These are phyloP conservation scores for Diaporthe citri DNA, from an alignment of 2,329 filamentous ascomycete genomes.

Conservation along the genomic window DNA sequence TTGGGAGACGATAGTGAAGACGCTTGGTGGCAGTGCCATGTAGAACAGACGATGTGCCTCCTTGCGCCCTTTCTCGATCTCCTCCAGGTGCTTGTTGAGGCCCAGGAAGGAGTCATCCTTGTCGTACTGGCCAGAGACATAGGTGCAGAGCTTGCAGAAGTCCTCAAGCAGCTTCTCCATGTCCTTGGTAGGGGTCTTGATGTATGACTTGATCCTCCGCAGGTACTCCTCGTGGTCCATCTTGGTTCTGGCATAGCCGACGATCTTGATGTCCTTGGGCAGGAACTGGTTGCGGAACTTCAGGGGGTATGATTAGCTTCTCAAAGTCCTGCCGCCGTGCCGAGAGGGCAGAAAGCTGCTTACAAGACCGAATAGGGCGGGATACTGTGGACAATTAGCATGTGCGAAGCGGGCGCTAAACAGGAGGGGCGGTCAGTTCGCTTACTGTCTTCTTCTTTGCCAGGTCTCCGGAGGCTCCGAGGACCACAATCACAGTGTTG, in stretches of 20 bases:
- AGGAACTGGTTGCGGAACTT: conserved; percentile 99
- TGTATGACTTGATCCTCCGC: conserved; percentile 94
- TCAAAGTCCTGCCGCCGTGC: conserved; percentile 1
- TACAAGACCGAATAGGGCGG: conserved; percentile 96
- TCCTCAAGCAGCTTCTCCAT: conserved; percentile 94
- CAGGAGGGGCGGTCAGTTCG: conserved; percentile 37
- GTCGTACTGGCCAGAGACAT: conserved; percentile 98
- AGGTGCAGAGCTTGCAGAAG: conserved; percentile 89
- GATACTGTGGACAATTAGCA: conserved; percentile 74
- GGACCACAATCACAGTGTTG: conserved; percentile 95
- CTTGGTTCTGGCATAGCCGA: conserved; percentile 99
- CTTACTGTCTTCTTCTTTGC: conserved; percentile 99
- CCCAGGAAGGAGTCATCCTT: conserved; percentile 92
- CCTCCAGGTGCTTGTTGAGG: conserved; percentile 86
- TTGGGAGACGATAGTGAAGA: conserved; percentile 98
- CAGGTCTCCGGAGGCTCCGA: conserved; percentile 96
- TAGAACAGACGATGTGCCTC: conserved; percentile 97
- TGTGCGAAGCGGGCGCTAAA: conserved; percentile 36
- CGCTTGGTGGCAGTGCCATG: conserved; percentile 97
- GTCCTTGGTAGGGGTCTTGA: conserved; percentile 98
- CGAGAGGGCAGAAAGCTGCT: conserved; percentile 56
- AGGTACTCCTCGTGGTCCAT: conserved; percentile 99
- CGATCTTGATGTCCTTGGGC: conserved; percentile 93
- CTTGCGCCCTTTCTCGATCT: conserved; percentile 83
- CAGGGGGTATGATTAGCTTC: conserved; percentile 40